Conservation (phyloP, 116 monocot genomes). For the Cymodocea nodosa region DNA sequence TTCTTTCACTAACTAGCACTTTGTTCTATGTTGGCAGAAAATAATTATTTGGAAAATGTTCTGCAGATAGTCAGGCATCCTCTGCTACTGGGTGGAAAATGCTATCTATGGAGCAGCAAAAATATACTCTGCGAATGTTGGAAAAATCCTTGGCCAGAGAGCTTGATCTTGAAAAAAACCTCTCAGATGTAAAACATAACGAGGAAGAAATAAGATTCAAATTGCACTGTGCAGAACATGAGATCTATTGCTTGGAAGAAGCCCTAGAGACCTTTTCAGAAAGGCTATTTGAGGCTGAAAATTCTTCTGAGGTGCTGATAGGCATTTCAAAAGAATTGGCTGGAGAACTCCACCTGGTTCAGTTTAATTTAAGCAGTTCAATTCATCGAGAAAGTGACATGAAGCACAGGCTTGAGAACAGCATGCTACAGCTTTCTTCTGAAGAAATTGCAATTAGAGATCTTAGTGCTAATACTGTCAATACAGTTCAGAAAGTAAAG, state of each 20-base stretch:
- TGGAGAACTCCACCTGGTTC: slow-evolving; percentile 29
- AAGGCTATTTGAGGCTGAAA: slow-evolving; percentile 59
- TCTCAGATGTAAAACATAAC: slow-evolving; percentile 35
- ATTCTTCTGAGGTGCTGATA: slow-evolving; percentile 32
- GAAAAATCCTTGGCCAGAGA: slow-evolving; percentile 89
- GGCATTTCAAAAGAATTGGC: slow-evolving; percentile 46
- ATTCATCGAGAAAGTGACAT: slow-evolving; percentile 21
- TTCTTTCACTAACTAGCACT: background rate
- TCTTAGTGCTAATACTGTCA: slow-evolving; percentile 4
- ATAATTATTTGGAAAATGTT: slow-evolving; percentile 7
- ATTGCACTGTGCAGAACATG: slow-evolving; percentile 30
- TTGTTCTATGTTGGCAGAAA: slow-evolving; percentile 16
- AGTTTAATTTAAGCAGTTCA: slow-evolving; percentile 26
- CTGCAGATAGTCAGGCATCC: slow-evolving; percentile 21
- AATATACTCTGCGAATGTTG: slow-evolving; percentile 52
- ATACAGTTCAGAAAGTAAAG: slow-evolving; percentile 8
- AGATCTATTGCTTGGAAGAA: slow-evolving; percentile 40
- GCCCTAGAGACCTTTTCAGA: slow-evolving; percentile 28
- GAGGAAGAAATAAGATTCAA: slow-evolving; percentile 55
- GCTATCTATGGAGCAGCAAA: slow-evolving; percentile 43
- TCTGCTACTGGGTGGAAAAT: slow-evolving; percentile 26
- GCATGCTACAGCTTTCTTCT: slow-evolving; percentile 9
- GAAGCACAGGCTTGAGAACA: slow-evolving; percentile 21
- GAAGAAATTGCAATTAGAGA: slow-evolving; percentile 15
- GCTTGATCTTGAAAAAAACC: slow-evolving; percentile 66